Percentiles rank a stretch among this genome's conserved stretches.
These are phyloP conservation scores for Collybia sp. DNA, from an alignment of 768 basidiomycete genomes.

Conservation along the genomic window DNA sequence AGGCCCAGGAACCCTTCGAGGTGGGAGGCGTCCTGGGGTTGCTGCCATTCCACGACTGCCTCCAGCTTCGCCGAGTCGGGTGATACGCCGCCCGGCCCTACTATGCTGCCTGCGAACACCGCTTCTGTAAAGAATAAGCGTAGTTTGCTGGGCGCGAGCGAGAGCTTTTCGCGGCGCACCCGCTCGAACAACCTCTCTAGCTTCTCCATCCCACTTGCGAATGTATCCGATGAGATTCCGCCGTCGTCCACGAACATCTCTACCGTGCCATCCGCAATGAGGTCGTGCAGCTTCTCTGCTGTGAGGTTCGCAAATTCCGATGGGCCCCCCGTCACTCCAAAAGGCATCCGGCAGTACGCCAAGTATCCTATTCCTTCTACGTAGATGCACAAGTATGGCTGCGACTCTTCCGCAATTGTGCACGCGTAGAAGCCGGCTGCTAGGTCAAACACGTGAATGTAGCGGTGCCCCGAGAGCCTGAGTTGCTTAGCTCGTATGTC, in stretches of 20 bases:
- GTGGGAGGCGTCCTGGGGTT: conserved; percentile 17
- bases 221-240: conserved; percentile 20
- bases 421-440: conserved; percentile 30
- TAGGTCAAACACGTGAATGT: conserved; percentile 29
- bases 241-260: conserved; percentile 40
- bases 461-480: conserved; percentile 27
- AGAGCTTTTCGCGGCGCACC: conserved; percentile 9
- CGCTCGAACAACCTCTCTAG: conserved; percentile 18
- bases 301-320: conserved; percentile 26
- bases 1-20: conserved; percentile 22
- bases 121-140: conserved; percentile 26
- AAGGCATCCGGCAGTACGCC: conserved; percentile 27
- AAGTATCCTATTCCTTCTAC: conserved; percentile 22
- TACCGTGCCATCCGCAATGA: conserved; percentile 15
- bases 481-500: conserved; percentile 35
- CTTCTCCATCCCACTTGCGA: conserved; percentile 18
- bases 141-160: conserved; percentile 21
- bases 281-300: conserved; percentile 17
- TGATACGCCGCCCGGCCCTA: conserved; percentile 23
- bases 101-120: conserved; percentile 2
- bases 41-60: conserved; percentile 20
- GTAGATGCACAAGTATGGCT: conserved; percentile 25
- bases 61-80: conserved; percentile 23
- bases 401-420: conserved; percentile 8
- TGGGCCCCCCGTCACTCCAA: conserved; percentile 34